Conservation (phyloP, 208 protist species). For the Acanthamoeba castellanii region DNA sequence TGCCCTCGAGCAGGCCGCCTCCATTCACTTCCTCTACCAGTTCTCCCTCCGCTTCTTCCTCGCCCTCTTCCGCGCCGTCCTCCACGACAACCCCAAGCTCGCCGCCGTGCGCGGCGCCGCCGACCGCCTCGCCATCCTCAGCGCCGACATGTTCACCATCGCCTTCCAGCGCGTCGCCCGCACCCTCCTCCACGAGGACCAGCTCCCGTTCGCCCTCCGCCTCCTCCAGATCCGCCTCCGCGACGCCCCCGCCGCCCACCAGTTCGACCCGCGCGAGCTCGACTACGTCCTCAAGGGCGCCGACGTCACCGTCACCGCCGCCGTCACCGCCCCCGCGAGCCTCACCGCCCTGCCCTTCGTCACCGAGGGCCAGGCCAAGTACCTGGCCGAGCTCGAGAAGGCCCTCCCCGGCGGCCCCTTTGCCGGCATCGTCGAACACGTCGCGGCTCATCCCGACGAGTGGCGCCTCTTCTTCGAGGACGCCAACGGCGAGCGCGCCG, state of each 20-base stretch:
- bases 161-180: slow-evolving; percentile 86
- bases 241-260: slow-evolving; percentile 61
- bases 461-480: slow-evolving; percentile 75
- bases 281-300: slow-evolving; percentile 83
- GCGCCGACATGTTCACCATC: slow-evolving; percentile 82
- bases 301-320: slow-evolving; percentile 69
- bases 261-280: slow-evolving; percentile 76
- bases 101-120: slow-evolving; percentile 72
- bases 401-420: slow-evolving; percentile 22
- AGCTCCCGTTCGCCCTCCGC: slow-evolving; percentile 94
- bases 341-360: slow-evolving; percentile 26
- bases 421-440: slow-evolving; percentile 62
- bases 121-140: slow-evolving; percentile 82
- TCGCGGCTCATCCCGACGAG: slow-evolving; percentile 72
- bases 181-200: slow-evolving; percentile 96
- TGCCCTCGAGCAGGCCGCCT: slow-evolving; percentile 94
- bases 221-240: slow-evolving; percentile 94
- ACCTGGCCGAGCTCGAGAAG: slow-evolving; percentile 67
- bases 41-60: slow-evolving; percentile 97
- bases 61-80: slow-evolving; percentile 92
- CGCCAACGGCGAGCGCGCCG: slow-evolving; percentile 52
- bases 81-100: slow-evolving; percentile 83
- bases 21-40: slow-evolving; percentile 97
- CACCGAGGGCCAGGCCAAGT: slow-evolving; percentile 56
- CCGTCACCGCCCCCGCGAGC: not conserved